Evolutionary conservation across 108 stramenopile genomes (phyloP).

Genomic region (Chaetoceros muelleri): DNA sequence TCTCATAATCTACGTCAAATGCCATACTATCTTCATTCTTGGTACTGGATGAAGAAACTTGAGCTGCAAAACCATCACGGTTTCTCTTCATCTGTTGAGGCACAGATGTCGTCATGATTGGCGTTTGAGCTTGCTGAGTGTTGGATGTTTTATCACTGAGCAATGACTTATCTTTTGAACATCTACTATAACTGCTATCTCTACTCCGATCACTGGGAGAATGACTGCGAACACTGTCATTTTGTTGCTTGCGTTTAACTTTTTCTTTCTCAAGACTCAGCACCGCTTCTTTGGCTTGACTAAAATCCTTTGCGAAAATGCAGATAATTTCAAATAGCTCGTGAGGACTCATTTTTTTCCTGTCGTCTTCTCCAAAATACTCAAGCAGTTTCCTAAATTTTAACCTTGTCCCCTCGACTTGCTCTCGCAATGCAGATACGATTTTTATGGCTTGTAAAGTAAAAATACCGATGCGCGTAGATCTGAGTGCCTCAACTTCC

Average conservation of each 20-base stretch:
- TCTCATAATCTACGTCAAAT: too few relatives aligned
- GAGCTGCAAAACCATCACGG: too few relatives aligned
- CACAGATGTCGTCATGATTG: too few relatives aligned
- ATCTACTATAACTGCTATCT: background rate
- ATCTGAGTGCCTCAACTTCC: slow-evolving; percentile 58
- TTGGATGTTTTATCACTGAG: too few relatives aligned
- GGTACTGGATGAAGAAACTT: too few relatives aligned
- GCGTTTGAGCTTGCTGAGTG: too few relatives aligned
- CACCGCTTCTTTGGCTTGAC: slow-evolving; percentile 66
- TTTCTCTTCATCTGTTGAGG: too few relatives aligned
- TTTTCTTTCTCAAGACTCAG: slow-evolving; percentile 54
- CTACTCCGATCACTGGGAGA: background rate
- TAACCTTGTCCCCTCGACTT: slow-evolving; percentile 57
- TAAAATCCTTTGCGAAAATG: slow-evolving; percentile 65
- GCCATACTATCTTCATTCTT: too few relatives aligned
- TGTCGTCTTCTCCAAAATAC: slow-evolving; percentile 69
- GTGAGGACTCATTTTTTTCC: slow-evolving; percentile 57
- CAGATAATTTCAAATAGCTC: slow-evolving; percentile 76
- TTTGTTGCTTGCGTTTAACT: slow-evolving; percentile 28
- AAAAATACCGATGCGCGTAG: slow-evolving; percentile 66
- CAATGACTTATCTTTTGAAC: background rate
- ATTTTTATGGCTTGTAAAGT: slow-evolving; percentile 77
- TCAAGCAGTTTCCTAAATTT: slow-evolving; percentile 54
- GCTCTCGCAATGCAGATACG: slow-evolving; percentile 72
- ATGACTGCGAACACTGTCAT: background rate